These are phyloP conservation scores for Fusarium sp. DNA, from an alignment of 2,329 filamentous ascomycete species.

Conservation along the genomic window DNA sequence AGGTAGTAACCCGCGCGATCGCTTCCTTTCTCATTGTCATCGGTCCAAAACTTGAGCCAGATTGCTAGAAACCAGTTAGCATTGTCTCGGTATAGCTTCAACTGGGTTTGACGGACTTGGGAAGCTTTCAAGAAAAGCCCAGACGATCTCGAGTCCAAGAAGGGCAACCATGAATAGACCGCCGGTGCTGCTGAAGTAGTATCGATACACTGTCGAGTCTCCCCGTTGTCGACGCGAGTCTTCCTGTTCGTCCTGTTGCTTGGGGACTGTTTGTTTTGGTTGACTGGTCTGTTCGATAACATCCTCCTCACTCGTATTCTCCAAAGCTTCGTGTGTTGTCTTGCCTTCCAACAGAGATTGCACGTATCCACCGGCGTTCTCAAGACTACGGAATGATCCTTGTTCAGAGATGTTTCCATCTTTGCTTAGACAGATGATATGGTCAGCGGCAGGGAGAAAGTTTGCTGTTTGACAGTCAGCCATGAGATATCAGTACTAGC, in stretches of 20 bases:
- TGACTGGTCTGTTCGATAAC: neutral
- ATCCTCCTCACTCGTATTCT: neutral
- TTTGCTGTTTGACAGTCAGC: constrained; percentile 43
- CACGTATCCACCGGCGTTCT: constrained; percentile 17
- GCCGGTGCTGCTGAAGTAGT: constrained; percentile 49
- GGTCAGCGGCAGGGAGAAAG: constrained; percentile 45
- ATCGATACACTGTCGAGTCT: constrained; percentile 46
- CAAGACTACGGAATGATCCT: constrained; percentile 47
- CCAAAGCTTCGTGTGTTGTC: neutral
- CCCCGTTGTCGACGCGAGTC: constrained; percentile 47
- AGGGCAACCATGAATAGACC: constrained; percentile 36
- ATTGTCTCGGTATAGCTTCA: accelerated
- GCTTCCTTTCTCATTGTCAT: constrained; percentile 31
- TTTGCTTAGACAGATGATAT: constrained; percentile 36
- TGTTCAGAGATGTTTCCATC: constrained; percentile 45
- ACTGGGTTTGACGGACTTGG: constrained; percentile 40
- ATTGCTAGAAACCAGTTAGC: constrained; percentile 36
- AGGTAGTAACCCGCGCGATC: constrained; percentile 38
- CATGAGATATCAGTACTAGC: neutral
- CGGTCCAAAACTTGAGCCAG: constrained; percentile 50
- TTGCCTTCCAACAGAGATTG: constrained; percentile 3
- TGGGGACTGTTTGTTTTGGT: constrained; percentile 14
- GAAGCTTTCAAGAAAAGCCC: constrained; percentile 47
- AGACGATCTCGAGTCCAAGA: constrained; percentile 41
- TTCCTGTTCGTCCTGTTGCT: neutral